Evolutionary conservation across 2,329 filamentous ascomycete species (phyloP).

Genomic region (Sarocladium strictum): DNA sequence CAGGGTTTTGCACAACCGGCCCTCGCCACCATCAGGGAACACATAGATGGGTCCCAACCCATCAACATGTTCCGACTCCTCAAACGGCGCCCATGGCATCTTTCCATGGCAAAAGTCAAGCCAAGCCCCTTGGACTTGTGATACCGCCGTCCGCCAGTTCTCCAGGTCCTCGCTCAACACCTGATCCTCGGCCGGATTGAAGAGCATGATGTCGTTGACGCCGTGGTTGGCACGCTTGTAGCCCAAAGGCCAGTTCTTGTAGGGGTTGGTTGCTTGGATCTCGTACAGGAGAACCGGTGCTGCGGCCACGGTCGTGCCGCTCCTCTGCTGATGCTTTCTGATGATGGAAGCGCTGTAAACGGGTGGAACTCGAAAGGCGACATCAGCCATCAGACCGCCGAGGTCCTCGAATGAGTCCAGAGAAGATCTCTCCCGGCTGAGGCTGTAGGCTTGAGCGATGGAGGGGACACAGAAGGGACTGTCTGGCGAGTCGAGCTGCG

Average conservation of each 20-base stretch:
- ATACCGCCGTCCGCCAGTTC: neutral
- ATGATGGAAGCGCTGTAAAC: neutral
- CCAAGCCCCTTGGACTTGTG: neutral
- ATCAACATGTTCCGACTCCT: neutral
- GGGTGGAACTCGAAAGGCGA: neutral
- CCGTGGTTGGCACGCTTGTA: neutral
- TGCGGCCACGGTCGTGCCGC: neutral
- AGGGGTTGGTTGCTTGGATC: constrained; percentile 2
- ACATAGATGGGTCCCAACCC: neutral
- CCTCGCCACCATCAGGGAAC: constrained; percentile 1
- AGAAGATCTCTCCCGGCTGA: neutral
- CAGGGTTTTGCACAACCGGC: neutral
- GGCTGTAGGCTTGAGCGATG: neutral
- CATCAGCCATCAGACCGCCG: neutral
- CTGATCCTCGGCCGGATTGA: neutral
- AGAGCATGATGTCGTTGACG: constrained; percentile 6
- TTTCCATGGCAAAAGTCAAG: constrained; percentile 1
- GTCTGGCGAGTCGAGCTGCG: neutral
- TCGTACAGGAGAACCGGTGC: neutral
- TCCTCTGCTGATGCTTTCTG: neutral
- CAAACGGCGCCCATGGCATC: constrained; percentile 2
- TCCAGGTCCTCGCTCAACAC: neutral
- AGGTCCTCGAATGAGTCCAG: neutral
- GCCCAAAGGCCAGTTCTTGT: neutral
- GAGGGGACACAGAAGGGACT: neutral